Evolutionary conservation across 495 filamentous ascomycete species (phyloP).

Genomic region (Terfezia boudieri): DNA sequence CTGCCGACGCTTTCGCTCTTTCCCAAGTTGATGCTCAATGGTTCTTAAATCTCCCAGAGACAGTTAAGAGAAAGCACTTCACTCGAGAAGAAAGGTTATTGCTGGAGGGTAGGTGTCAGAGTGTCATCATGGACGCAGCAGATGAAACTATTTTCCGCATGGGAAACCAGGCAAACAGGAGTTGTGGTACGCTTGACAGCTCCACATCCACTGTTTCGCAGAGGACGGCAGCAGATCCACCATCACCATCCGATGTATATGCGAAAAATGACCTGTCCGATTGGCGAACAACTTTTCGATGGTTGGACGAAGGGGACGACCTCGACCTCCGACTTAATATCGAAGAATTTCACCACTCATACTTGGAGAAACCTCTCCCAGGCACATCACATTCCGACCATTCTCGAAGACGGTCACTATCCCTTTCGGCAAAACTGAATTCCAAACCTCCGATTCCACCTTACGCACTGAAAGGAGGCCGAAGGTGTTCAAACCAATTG

Average conservation of each 20-base stretch:
- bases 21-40: slow-evolving; percentile 42
- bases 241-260: slow-evolving; percentile 16
- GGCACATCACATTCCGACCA: slow-evolving; percentile 4
- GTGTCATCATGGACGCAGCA: slow-evolving; percentile 44
- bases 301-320: slow-evolving; percentile 59
- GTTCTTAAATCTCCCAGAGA: slow-evolving; percentile 47
- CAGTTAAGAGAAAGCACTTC: slow-evolving; percentile 46
- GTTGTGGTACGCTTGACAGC: slow-evolving; percentile 7
- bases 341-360: neutral
- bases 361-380: neutral
- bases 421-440: slow-evolving; percentile 25
- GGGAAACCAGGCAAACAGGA: slow-evolving; percentile 11
- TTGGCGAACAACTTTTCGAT: slow-evolving; percentile 49
- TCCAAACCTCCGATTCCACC: neutral
- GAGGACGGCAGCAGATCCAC: slow-evolving; percentile 16
- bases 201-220: slow-evolving; percentile 5
- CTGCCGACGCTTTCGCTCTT: slow-evolving; percentile 20
- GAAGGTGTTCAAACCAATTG: slow-evolving; percentile 8
- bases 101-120: slow-evolving; percentile 32
- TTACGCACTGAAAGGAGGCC: neutral
- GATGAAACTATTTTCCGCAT: slow-evolving; percentile 41
- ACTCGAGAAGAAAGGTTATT: slow-evolving; percentile 48
- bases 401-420: slow-evolving; percentile 27
- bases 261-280: slow-evolving; percentile 26
- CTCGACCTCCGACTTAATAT: slow-evolving; percentile 39